Conservation (phyloP, 108 stramenopile genomes). For the Craspedostauros australis region DNA sequence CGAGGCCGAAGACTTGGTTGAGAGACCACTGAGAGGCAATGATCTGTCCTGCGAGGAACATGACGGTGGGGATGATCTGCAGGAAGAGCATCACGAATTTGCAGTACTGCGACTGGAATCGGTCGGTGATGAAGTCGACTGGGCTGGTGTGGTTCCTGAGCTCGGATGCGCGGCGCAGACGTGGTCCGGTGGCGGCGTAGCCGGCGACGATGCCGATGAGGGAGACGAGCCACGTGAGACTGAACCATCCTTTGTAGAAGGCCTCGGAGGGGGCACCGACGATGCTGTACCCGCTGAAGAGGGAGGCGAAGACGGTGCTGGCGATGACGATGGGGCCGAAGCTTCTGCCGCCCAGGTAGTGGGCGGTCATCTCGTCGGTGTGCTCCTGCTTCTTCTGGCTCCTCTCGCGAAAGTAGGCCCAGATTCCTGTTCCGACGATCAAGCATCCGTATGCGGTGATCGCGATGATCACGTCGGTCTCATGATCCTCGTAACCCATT, state of each 20-base stretch:
- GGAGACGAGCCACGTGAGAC: slow-evolving; percentile 15
- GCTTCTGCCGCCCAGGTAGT: slow-evolving; percentile 25
- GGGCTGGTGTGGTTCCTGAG: slow-evolving; percentile 29
- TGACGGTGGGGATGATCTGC: slow-evolving; percentile 22
- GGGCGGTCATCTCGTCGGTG: slow-evolving; percentile 15
- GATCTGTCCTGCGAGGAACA: slow-evolving; percentile 34
- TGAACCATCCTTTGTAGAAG: slow-evolving; percentile 12
- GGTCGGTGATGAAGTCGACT: slow-evolving; percentile 40
- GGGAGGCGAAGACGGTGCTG: slow-evolving; percentile 28
- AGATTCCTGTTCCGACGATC: too few relatives aligned
- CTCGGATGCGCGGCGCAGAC: slow-evolving; percentile 15
- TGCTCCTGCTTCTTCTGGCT: slow-evolving; percentile 5
- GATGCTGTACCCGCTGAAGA: slow-evolving; percentile 35
- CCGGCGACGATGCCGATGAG: slow-evolving; percentile 8
- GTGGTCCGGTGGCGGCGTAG: slow-evolving; percentile 22
- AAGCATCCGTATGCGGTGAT: too few relatives aligned
- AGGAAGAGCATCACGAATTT: slow-evolving; percentile 23
- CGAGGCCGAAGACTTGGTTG: slow-evolving; percentile 27
- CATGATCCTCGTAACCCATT: too few relatives aligned
- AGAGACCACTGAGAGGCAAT: slow-evolving; percentile 21
- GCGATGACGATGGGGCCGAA: slow-evolving; percentile 29
- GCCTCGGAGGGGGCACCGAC: slow-evolving; percentile 32
- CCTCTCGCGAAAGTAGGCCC: slow-evolving; percentile 11
- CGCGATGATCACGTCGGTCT: too few relatives aligned
- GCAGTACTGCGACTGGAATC: slow-evolving; percentile 26